Percentiles rank a stretch among this genome's conserved stretches.
phyloP scores from a whole-genome alignment of 2,329 filamentous ascomycete species.

The Cladorrhinum sp. region DNA sequence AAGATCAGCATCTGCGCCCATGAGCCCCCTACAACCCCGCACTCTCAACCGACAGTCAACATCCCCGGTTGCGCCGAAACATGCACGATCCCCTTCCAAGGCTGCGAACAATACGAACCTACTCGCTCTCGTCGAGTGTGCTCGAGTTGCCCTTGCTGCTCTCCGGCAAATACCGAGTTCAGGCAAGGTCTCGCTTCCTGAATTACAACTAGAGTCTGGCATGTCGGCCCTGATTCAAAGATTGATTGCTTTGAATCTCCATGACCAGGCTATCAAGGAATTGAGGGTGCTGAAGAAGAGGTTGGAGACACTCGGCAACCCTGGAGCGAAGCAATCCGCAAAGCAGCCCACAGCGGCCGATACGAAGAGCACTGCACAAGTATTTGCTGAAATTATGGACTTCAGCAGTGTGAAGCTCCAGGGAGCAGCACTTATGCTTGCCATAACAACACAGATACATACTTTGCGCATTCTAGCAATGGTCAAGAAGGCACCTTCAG shows the following conservation, averaged over 20 bases:
- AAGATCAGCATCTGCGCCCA: constrained; percentile 55
- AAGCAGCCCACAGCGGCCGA: constrained; percentile 30
- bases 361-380: constrained; percentile 39
- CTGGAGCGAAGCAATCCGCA: constrained; percentile 30
- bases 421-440: constrained; percentile 47
- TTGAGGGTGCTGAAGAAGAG: constrained; percentile 63
- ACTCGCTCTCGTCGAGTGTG: constrained; percentile 64
- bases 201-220: constrained; percentile 69
- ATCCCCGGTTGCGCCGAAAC: constrained; percentile 43
- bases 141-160: constrained; percentile 63
- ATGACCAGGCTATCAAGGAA: constrained; percentile 68
- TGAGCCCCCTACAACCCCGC: constrained; percentile 60
- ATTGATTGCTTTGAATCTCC: constrained; percentile 61
- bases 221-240: constrained; percentile 68
- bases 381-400: constrained; percentile 59
- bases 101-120: constrained; percentile 42
- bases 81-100: constrained; percentile 30
- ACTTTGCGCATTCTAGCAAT: constrained; percentile 61
- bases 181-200: constrained; percentile 52
- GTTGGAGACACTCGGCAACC: constrained; percentile 43
- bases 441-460: constrained; percentile 64
- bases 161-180: constrained; percentile 57
- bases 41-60: constrained; percentile 59
- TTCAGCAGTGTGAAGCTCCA: constrained; percentile 49
- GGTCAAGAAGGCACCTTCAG: constrained; percentile 55